These are phyloP conservation scores for Saraca asoca DNA, from an alignment of 331 rosid species.

Conservation along the genomic window DNA sequence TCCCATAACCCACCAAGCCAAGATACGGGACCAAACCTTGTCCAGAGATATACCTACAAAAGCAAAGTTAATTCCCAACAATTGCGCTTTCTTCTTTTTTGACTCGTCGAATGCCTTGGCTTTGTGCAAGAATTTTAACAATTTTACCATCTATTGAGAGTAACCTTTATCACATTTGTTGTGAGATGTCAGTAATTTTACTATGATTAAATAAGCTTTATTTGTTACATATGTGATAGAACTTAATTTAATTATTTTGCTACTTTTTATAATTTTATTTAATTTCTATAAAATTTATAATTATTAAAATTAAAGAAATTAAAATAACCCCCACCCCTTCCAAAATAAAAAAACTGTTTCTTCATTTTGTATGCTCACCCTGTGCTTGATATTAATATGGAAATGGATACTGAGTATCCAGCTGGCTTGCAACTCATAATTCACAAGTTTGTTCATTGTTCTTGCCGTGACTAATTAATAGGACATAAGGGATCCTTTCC, in stretches of 20 bases:
- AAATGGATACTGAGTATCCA: conserved; percentile 28
- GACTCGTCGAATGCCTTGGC: too few species aligned
- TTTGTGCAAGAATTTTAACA: too few species aligned
- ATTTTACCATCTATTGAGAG: not conserved
- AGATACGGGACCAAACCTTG: conserved; percentile 28
- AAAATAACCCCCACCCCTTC: not conserved
- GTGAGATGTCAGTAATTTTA: too few species aligned
- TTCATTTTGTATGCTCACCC: too few species aligned
- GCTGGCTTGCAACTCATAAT: conserved; percentile 42
- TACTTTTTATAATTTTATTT: too few species aligned
- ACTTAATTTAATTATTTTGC: too few species aligned
- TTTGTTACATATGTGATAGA: too few species aligned
- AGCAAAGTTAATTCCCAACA: conserved; percentile 13
- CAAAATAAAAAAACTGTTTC: too few species aligned
- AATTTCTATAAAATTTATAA: too few species aligned
- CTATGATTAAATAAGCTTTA: too few species aligned
- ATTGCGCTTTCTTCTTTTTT: not conserved
- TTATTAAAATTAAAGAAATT: too few species aligned
- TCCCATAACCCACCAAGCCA: not conserved
- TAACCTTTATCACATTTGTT: too few species aligned
- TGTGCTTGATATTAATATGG: conserved; percentile 30
- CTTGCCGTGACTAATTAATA: conserved; percentile 34
- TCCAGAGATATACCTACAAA: not conserved
- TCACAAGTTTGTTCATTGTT: conserved; percentile 10
- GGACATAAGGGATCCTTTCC: conserved; percentile 9